phyloP scores from a whole-genome alignment of 257 asterid genomes.

The Phtheirospermum japonicum region DNA sequence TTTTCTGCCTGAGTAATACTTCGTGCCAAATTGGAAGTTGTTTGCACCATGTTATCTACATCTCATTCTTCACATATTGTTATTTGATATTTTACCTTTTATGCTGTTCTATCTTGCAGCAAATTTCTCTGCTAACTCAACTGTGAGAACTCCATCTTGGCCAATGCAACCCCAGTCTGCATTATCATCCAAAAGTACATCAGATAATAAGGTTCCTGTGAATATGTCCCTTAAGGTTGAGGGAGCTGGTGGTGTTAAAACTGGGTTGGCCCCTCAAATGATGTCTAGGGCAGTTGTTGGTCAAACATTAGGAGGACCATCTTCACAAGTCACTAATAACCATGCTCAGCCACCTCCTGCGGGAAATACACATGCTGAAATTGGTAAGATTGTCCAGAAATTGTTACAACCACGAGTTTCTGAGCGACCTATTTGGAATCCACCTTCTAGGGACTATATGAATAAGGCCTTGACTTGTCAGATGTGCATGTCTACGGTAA shows the following conservation, averaged over 20 bases:
- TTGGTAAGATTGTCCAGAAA: conserved; percentile 75
- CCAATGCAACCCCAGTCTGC: conserved; percentile 59
- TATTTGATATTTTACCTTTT: conserved; percentile 20
- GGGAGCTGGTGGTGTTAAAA: conserved; percentile 49
- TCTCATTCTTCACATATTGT: conserved; percentile 19
- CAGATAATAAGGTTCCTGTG: conserved; percentile 49
- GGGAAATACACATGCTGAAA: conserved; percentile 69
- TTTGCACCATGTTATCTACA: conserved; percentile 14
- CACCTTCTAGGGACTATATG: conserved; percentile 94
- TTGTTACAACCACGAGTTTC: conserved; percentile 50
- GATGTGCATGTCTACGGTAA: conserved; percentile 52
- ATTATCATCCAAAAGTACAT: conserved; percentile 44
- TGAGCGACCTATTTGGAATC: conserved; percentile 71
- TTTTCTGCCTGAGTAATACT: conserved; percentile 15
- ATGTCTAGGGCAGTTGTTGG: conserved; percentile 45
- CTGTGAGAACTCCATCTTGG: conserved; percentile 69
- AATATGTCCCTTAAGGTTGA: conserved; percentile 53
- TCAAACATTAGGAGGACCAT: conserved; percentile 53
- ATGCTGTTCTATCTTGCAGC: conserved; percentile 39
- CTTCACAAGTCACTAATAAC: conserved; percentile 46
- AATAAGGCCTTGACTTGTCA: conserved; percentile 74
- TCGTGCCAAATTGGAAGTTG: background rate
- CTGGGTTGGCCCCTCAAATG: conserved; percentile 51
- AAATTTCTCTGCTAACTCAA: conserved; percentile 49
- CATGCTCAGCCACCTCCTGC: conserved; percentile 38